Base-by-base conservation (phyloP, 129 eudicot species). In the Centella asiatica region DNA sequence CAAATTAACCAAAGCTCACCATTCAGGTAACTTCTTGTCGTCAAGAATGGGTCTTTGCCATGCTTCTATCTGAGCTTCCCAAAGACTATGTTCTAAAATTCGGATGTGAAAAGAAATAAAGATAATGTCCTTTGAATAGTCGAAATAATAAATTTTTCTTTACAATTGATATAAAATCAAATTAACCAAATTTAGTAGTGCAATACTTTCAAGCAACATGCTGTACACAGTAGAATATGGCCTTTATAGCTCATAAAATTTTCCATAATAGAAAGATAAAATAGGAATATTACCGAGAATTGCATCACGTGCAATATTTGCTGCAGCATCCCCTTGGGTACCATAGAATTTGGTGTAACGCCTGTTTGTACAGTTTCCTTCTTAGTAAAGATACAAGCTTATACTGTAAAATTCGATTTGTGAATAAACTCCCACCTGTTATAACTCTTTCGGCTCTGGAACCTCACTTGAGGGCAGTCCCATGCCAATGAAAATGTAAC, bases 271-370 rank as follows among this genome's bases (percentile, higher is more conserved):
- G n/a, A 19, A 25, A 49, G 11, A 57, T 27, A 64, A 60, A 73
- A 24, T 2, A 73, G 46, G 34, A 60, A 62, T 66, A n/a, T 77
- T 86, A 92, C 98, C 90, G 20, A 65, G 70, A 34, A 92, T 75
- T 64, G 95, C 95, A 84, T 87, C 98, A 72, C 62, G 85, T 47
- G 90, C 98, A 67, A 92, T 92, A 49, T 74, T 75, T 69, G 81
- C 81, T 33, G 96, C 96, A 60, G 83, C 85, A 53, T 81, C 78
- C 24, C 94, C 84, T 54, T 53, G 68, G 59, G 81, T 69, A 50
- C 88, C 90, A 67, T 92, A 92, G 64, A 92, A 92, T 70, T 87
- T 78, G 63, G 98, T 84, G 73, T 92, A 92, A 57, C 98, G 95
- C 88, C 96, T 92, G 69, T 23, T 64, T 36, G 60, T 22, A 51